A percentile compares a stretch with the other conserved stretches of the same genome.
Evolutionary conservation across 2,329 filamentous ascomycete genomes (phyloP).

Genomic region (Stachybotrys echinatus): DNA sequence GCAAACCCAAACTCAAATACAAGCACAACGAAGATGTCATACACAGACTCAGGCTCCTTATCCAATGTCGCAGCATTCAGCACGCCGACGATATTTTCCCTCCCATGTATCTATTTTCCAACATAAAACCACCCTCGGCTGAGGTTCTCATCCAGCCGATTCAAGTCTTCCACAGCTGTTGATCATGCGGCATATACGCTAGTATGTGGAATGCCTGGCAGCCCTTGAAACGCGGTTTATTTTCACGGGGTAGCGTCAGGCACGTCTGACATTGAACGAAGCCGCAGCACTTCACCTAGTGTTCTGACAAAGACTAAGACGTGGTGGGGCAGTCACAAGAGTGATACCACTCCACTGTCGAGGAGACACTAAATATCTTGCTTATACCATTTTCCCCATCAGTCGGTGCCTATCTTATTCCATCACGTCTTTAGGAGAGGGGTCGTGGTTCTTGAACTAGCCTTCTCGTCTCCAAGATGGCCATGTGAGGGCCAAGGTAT

Average conservation of each 20-base stretch:
- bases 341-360: too few relatives aligned
- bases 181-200: conserved; percentile 8
- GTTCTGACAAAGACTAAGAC: conserved; percentile 3
- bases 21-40: conserved; percentile 8
- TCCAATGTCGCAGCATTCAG: conserved; percentile 5
- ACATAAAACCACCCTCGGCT: conserved; percentile 5
- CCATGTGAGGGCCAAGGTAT: too few relatives aligned
- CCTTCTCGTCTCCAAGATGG: too few relatives aligned
- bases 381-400: too few relatives aligned
- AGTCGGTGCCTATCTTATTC: too few relatives aligned
- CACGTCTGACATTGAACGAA: conserved; percentile 6
- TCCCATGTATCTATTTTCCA: conserved; percentile 6
- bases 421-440: too few relatives aligned
- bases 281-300: conserved; percentile 6
- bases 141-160: conserved; percentile 5
- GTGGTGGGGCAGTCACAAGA: too few relatives aligned
- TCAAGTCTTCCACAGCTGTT: conserved; percentile 6
- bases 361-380: too few relatives aligned
- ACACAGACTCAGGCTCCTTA: conserved; percentile 5
- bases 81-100: conserved; percentile 5
- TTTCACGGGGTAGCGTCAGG: conserved; percentile 4
- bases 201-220: conserved; percentile 7
- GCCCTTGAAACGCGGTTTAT: conserved; percentile 5
- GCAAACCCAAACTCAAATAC: conserved; percentile 6
- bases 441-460: too few relatives aligned